Percentiles rank a stretch among this genome's conserved stretches.
Evolutionary conservation across 495 filamentous ascomycete species (phyloP).

Genomic region (Aspergillus baeticus): DNA sequence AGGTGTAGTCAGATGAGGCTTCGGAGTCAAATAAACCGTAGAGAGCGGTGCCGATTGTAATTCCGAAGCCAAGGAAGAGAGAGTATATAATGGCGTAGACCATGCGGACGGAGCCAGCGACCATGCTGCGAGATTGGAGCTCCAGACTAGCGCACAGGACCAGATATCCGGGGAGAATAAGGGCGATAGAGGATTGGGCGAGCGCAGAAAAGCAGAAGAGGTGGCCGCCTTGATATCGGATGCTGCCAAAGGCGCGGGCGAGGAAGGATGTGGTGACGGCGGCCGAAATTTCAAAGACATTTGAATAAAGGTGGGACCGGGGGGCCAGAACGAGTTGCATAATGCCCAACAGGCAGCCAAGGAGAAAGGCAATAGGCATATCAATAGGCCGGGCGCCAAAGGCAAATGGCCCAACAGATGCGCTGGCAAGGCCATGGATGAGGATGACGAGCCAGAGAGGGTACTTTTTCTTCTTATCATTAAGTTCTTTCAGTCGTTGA

Average conservation of each 20-base stretch:
- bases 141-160: slow-evolving; percentile 83
- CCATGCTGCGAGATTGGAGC: slow-evolving; percentile 80
- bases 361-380: slow-evolving; percentile 80
- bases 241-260: slow-evolving; percentile 82
- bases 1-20: slow-evolving; percentile 72
- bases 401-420: slow-evolving; percentile 79
- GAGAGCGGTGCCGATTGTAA: slow-evolving; percentile 88
- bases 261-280: slow-evolving; percentile 88
- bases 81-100: slow-evolving; percentile 96
- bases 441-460: slow-evolving; percentile 70
- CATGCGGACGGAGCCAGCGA: slow-evolving; percentile 91
- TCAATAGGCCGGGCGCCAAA: slow-evolving; percentile 87
- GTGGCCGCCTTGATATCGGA: slow-evolving; percentile 54
- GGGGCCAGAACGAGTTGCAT: slow-evolving; percentile 81
- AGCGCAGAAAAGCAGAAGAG: slow-evolving; percentile 91
- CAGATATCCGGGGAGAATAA: slow-evolving; percentile 88
- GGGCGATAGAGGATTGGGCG: slow-evolving; percentile 85
- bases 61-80: slow-evolving; percentile 93
- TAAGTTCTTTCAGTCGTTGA: slow-evolving; percentile 63
- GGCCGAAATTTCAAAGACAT: slow-evolving; percentile 89
- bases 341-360: slow-evolving; percentile 79
- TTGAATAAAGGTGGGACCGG: slow-evolving; percentile 71
- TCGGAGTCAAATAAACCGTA: slow-evolving; percentile 79
- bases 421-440: slow-evolving; percentile 82
- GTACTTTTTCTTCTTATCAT: slow-evolving; percentile 61